Percentiles rank a stretch among this genome's conserved stretches.
Conservation (phyloP, 2,329 filamentous ascomycete species). For the Colletotrichum sp. region DNA sequence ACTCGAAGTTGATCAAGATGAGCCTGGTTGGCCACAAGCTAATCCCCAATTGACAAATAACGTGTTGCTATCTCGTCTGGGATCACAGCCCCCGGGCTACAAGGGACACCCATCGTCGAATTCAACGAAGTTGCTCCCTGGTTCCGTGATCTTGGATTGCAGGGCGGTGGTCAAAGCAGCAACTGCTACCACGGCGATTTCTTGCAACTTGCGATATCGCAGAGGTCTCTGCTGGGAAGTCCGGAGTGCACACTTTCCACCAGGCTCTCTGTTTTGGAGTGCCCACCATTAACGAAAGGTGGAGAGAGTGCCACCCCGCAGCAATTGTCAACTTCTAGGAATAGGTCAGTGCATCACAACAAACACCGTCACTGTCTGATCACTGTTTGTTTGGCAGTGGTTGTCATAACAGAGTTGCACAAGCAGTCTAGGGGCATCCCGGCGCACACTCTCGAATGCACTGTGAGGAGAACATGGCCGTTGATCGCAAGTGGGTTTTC, state of each 20-base stretch:
- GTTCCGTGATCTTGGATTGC: background rate
- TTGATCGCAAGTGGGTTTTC: background rate
- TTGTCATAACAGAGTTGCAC: slow-evolving; percentile 3
- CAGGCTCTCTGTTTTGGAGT: background rate
- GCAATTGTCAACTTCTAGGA: background rate
- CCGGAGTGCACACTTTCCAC: no score
- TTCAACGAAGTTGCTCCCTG: background rate
- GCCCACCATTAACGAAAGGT: background rate
- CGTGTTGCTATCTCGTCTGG: background rate
- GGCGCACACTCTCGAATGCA: background rate
- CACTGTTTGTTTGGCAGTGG: background rate
- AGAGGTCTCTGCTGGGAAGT: background rate
- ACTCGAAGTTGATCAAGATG: background rate
- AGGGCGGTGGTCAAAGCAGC: background rate
- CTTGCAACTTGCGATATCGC: background rate
- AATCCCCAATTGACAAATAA: background rate
- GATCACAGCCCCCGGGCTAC: background rate
- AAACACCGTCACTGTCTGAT: background rate
- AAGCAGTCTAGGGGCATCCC: background rate
- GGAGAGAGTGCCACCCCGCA: background rate
- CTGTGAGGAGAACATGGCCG: background rate
- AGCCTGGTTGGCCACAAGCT: background rate
- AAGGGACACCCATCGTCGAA: background rate
- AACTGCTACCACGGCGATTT: background rate
- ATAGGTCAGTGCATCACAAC: slow-evolving; percentile 12